Percentiles rank a stretch among this genome's conserved stretches.
Evolutionary conservation across 2,329 filamentous ascomycete species (phyloP).

Genomic region (Akanthomyces uredinophilus): DNA sequence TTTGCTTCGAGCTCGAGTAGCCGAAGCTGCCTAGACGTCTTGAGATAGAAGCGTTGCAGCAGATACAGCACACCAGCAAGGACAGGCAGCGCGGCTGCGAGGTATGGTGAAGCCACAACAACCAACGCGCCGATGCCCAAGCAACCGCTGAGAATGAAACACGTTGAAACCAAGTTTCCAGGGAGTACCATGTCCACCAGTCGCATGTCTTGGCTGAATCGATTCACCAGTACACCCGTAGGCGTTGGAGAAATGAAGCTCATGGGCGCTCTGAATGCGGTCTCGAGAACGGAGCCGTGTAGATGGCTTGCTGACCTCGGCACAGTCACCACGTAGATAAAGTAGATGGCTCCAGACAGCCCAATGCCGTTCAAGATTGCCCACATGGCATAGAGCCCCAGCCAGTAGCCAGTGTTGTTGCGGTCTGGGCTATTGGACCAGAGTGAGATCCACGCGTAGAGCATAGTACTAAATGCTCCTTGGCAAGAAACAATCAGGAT

Average conservation of each 20-base stretch:
- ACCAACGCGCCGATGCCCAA: slow-evolving; percentile 2
- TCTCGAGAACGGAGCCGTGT: slow-evolving; percentile 7
- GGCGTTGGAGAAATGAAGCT: slow-evolving; percentile 7
- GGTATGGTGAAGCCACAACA: slow-evolving; percentile 11
- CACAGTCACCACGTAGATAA: slow-evolving; percentile 10
- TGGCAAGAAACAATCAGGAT: not conserved
- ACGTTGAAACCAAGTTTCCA: slow-evolving; percentile 2
- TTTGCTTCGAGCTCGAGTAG: slow-evolving; percentile 26
- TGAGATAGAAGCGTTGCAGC: slow-evolving; percentile 15
- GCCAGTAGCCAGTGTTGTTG: slow-evolving; percentile 10
- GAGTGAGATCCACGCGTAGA: slow-evolving; percentile 7
- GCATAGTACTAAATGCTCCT: not conserved
- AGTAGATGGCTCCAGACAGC: slow-evolving; percentile 6
- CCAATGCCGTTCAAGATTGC: not conserved
- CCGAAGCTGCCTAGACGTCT: slow-evolving; percentile 15
- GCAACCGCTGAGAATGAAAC: slow-evolving; percentile 1
- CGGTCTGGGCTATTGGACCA: slow-evolving; percentile 9
- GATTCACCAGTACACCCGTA: slow-evolving; percentile 13
- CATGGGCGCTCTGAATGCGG: slow-evolving; percentile 13
- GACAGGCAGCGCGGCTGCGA: slow-evolving; percentile 11
- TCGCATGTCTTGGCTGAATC: slow-evolving; percentile 17
- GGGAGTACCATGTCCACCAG: slow-evolving; percentile 15
- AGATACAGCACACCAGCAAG: not conserved
- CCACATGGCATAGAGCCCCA: slow-evolving; percentile 8
- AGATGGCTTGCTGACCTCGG: slow-evolving; percentile 8